phyloP scores from a whole-genome alignment of 257 asterid genomes.

The Solanum lignicaule region DNA sequence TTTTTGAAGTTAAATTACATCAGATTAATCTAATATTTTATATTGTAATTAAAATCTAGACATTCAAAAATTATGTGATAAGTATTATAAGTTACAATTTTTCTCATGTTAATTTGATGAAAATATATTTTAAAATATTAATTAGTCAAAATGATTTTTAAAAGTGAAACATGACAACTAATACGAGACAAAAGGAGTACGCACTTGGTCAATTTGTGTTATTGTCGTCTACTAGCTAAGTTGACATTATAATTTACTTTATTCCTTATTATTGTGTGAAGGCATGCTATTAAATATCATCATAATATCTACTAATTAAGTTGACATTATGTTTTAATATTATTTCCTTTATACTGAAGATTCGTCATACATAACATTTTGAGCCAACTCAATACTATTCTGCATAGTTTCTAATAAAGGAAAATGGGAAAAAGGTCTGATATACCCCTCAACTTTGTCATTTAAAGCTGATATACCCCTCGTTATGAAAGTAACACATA shows the following conservation, averaged over 20 bases:
- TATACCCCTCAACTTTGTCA: no score
- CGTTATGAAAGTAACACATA: no score
- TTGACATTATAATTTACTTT: not conserved
- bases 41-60: no score
- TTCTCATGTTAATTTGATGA: not conserved
- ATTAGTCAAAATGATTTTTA: no score
- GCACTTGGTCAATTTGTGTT: not conserved
- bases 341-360: not conserved
- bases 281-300: not conserved
- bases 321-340: not conserved
- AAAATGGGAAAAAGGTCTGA: not conserved
- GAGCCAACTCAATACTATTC: not conserved
- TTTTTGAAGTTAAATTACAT: not conserved
- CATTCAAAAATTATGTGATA: no score
- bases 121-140: not conserved
- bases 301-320: not conserved
- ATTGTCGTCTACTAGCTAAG: not conserved
- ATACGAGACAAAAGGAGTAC: accelerated
- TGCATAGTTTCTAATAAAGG: not conserved
- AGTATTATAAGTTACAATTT: not conserved
- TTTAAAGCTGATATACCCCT: no score
- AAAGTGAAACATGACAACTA: not conserved
- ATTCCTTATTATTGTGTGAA: not conserved
- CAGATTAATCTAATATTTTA: no score
- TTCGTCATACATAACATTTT: not conserved